Conservation (phyloP, 495 filamentous ascomycete genomes). For the Aspergillus indologenus region DNA sequence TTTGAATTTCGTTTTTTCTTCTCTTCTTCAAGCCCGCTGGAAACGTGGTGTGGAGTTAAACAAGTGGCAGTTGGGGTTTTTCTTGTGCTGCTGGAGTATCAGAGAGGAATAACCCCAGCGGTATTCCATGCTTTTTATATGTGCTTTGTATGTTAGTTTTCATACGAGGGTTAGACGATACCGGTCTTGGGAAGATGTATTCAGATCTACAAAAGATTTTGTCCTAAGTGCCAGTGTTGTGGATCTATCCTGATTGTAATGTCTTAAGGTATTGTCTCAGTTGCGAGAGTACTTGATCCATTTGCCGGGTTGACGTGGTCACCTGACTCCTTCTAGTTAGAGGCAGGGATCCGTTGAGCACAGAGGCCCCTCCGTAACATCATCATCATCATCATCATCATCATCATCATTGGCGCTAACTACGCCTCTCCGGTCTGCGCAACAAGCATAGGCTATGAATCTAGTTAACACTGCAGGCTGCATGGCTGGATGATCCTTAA, state of each 20-base stretch:
- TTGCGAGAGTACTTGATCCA: no score
- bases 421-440: background rate
- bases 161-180: slow-evolving; percentile 8
- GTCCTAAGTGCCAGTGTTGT: background rate
- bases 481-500: background rate
- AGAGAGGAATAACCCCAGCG: background rate
- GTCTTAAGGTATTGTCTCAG: no score
- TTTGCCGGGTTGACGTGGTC: background rate
- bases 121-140: slow-evolving; percentile 1
- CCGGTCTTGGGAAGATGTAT: slow-evolving; percentile 15
- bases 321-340: background rate
- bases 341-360: background rate
- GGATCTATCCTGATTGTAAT: no score
- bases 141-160: slow-evolving; percentile 1
- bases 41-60: slow-evolving; percentile 17
- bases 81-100: slow-evolving; percentile 15
- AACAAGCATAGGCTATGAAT: background rate
- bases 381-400: background rate
- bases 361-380: background rate
- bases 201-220: slow-evolving; percentile 13
- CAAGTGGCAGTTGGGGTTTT: slow-evolving; percentile 11
- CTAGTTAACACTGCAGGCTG: background rate
- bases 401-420: background rate
- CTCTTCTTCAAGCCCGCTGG: slow-evolving; percentile 2
- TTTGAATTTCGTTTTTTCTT: slow-evolving; percentile 8